Evolutionary conservation across 371 early-diverging fungal genomes (phyloP), one percentile per base, ranked within the genome.

Genomic region (Rhizomucor pusillus): DNA sequence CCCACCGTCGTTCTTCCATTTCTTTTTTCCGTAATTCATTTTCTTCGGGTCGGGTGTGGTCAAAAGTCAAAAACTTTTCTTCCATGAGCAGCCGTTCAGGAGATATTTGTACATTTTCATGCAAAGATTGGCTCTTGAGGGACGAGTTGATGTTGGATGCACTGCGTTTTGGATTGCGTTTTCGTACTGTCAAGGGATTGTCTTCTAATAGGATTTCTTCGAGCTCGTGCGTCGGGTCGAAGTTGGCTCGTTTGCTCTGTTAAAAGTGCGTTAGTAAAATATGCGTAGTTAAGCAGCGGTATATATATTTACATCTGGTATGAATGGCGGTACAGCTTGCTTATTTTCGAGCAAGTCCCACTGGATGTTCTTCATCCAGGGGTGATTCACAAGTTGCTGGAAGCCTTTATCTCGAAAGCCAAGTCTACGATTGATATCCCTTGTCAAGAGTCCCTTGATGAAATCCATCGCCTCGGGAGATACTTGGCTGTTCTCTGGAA

Each of bases 211-310:
- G 69, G 22, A 95, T 80, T 62, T 98, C 99, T 56, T 97, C 97
- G 5, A 97, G 76, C 49, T 98, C 97, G 61, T 93, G 90, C 6
- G 94, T 91, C 7, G 94, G 93, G 75, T 98, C 97, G 78, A 97
- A 98, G 65, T 93, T 93, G 50, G 85, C 79, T 50, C 79, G 72
- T 54, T 90, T 83, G 40, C 71, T 73, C 59, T 79, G 62, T 57
- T 65, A 73, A 20, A 47, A 23, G 18, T 16, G 45, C 43, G 39
- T 29, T 18, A 34, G 36, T 14, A 25, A 33, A 43, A n/a, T n/a
- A n/a, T n/a, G n/a, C n/a, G n/a, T n/a, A n/a, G n/a, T n/a, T n/a
- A n/a, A n/a, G n/a, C n/a, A n/a, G n/a, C n/a, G 5, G 43, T 16
- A 34, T 36, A 24, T 5, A 48, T 16, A 48, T 55, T 60, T 71